Evolutionary conservation across 495 filamentous ascomycete genomes (phyloP).

Genomic region (Elaphomyces granulatus): DNA sequence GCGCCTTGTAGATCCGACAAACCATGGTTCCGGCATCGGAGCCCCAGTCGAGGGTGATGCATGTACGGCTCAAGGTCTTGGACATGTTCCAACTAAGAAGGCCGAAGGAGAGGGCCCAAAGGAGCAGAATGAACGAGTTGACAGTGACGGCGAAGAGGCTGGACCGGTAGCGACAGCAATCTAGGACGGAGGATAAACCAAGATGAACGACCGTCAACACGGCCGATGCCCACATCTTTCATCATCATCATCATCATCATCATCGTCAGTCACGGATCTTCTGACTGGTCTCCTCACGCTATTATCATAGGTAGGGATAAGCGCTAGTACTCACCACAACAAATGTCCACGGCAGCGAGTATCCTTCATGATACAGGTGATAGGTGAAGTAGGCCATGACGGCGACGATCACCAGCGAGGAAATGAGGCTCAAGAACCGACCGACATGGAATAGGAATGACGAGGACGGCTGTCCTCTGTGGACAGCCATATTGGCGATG

Average conservation of each 20-base stretch:
- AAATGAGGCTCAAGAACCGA: constrained; percentile 35
- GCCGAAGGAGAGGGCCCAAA: constrained; percentile 43
- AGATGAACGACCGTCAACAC: constrained; percentile 41
- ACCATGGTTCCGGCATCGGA: constrained; percentile 43
- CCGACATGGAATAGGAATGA: constrained; percentile 48
- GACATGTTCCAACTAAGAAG: constrained; percentile 44
- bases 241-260: constrained; percentile 1
- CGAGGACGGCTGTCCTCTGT: too few relatives aligned
- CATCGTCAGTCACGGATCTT: too few relatives aligned
- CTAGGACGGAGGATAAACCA: constrained; percentile 37
- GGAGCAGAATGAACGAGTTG: constrained; percentile 36
- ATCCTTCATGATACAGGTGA: constrained; percentile 39
- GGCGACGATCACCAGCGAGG: constrained; percentile 39
- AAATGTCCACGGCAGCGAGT: constrained; percentile 48
- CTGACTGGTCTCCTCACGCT: too few relatives aligned
- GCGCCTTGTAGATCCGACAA: constrained; percentile 50
- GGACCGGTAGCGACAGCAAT: constrained; percentile 42
- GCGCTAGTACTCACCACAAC: constrained; percentile 42
- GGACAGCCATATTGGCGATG: too few relatives aligned
- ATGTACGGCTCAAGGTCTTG: constrained; percentile 42
- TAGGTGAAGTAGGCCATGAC: constrained; percentile 49
- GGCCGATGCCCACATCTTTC: constrained; percentile 41
- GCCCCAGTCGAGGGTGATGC: constrained; percentile 39
- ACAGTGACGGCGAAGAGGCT: constrained; percentile 38
- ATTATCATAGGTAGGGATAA: too few relatives aligned